Percentiles rank a stretch among this genome's conserved stretches.
Evolutionary conservation across 2,329 filamentous ascomycete species (phyloP).

Genomic region (Mycocentrospora acerina): DNA sequence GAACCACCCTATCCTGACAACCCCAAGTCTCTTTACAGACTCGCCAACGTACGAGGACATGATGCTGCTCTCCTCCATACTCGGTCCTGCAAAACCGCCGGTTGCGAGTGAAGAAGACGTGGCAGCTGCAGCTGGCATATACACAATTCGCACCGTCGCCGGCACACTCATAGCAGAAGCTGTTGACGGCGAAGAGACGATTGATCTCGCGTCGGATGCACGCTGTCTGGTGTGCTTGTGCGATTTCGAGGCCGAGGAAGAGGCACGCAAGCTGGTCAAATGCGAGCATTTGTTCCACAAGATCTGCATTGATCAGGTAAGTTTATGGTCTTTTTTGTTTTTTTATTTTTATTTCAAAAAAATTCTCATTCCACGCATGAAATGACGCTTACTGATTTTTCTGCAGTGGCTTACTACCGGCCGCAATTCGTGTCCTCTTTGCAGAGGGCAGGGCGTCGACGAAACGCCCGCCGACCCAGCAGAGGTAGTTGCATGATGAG

Average conservation of each 20-base stretch:
- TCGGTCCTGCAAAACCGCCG: constrained; percentile 68
- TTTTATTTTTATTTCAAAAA: too few relatives aligned
- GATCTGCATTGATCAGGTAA: constrained; percentile 69
- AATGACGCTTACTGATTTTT: constrained; percentile 11
- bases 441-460: constrained; percentile 60
- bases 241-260: constrained; percentile 64
- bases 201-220: constrained; percentile 44
- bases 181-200: constrained; percentile 39
- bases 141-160: constrained; percentile 49
- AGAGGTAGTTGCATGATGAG: constrained; percentile 8
- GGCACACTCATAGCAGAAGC: constrained; percentile 51
- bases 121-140: constrained; percentile 62
- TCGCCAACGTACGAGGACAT: constrained; percentile 73
- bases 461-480: constrained; percentile 41
- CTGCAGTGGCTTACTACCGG: constrained; percentile 67
- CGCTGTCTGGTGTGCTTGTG: constrained; percentile 67
- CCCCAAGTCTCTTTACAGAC: constrained; percentile 69
- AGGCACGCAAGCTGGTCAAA: constrained; percentile 61
- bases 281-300: constrained; percentile 69
- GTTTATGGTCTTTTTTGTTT: too few relatives aligned
- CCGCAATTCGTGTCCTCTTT: constrained; percentile 64
- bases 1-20: constrained; percentile 69
- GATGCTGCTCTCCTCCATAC: constrained; percentile 66
- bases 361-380: too few relatives aligned
- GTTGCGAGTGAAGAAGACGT: constrained; percentile 67